A percentile compares a stretch with the other conserved stretches of the same genome.
Conservation (phyloP, 257 asterid genomes). For the Cruciata laevipes region DNA sequence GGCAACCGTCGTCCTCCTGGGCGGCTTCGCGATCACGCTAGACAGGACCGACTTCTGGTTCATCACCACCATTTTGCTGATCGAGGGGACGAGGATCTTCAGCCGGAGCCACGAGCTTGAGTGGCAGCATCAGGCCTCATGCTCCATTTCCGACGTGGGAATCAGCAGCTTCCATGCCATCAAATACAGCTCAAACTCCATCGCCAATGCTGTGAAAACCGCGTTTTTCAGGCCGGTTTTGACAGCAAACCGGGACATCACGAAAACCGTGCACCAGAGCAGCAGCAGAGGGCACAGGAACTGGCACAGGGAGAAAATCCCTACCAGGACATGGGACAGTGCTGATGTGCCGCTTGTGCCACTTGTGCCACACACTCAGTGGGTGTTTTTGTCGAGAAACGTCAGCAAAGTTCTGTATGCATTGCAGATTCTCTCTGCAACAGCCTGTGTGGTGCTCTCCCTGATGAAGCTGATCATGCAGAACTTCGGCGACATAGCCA, state of each 20-base stretch:
- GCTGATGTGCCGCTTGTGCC: constrained; percentile 84
- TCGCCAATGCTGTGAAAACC: constrained; percentile 22
- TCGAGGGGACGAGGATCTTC: constrained; percentile 72
- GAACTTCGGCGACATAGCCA: constrained; percentile 50
- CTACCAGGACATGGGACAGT: constrained; percentile 59
- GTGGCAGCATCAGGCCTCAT: constrained; percentile 92
- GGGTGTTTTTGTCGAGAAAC: constrained; percentile 70
- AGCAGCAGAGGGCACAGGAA: constrained; percentile 4
- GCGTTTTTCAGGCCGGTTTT: constrained; percentile 21
- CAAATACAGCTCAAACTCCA: constrained; percentile 39
- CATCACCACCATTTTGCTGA: constrained; percentile 65
- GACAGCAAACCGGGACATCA: constrained; percentile 26
- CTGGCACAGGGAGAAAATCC: constrained; percentile 30
- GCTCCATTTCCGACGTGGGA: constrained; percentile 66
- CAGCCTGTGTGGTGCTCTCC: constrained; percentile 69
- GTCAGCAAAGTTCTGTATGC: constrained; percentile 64
- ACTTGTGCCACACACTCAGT: constrained; percentile 53
- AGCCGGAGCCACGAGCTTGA: constrained; percentile 93
- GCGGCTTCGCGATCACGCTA: constrained; percentile 82
- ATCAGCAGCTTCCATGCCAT: constrained; percentile 60
- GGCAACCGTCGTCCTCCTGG: constrained; percentile 96
- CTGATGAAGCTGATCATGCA: constrained; percentile 47
- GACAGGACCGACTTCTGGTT: constrained; percentile 84
- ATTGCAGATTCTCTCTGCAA: constrained; percentile 78
- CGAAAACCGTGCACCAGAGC: constrained; percentile 11